Base-by-base conservation (phyloP, 2,329 filamentous ascomycete species). In the Arthrocladium fulminans region DNA sequence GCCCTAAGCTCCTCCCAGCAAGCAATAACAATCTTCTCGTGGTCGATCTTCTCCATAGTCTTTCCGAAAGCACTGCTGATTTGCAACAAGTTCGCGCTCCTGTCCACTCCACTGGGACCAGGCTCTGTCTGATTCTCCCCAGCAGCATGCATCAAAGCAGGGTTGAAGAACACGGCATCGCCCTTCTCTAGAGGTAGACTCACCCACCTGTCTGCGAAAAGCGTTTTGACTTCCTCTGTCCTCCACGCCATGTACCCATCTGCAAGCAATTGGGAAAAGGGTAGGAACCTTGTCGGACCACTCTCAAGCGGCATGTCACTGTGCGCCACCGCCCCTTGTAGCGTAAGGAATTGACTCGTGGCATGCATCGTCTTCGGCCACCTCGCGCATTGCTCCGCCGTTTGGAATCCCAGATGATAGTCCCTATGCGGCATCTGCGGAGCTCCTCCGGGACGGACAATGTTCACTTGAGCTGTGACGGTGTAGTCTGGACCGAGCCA, bases 361-460 rank as follows among this genome's bases (percentile, higher is more conserved):
- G 71, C 54, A 37, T 83, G 80, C 60, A 73, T 67, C 0, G 68
- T 69, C 32, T 67, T 69, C 0, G 79, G 79, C 51, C 74, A 77
- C 15, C 58, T 62, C 0, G 67, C 66, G 37, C 69, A 72, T 1
- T 63, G 64, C 5, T 69, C 69, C 2, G 67, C 59, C 0, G 72
- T 75, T 60, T 80, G 77, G 62, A 83, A 82, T 0, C 79, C 80
- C 1, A 83, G 68, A 56, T 83, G 79, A 57, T 82, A 83, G 58
- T 83, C 80, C 1, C 79, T 70, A 57, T 83, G 80, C 6, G 67
- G 67, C 23, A 74, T 70, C 57, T 83, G 80, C 0, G 80, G 67
- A 29, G 69, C 65, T 0, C 76, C 76, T 15, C 77, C 76, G 0
- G 80, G 78, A 35, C 73, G 71, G 7, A 83, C 79, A 42, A 80